A percentile compares a stretch with the other conserved stretches of the same genome.
phyloP scores from a whole-genome alignment of 345 rosid species.

The Brassica rapa region DNA sequence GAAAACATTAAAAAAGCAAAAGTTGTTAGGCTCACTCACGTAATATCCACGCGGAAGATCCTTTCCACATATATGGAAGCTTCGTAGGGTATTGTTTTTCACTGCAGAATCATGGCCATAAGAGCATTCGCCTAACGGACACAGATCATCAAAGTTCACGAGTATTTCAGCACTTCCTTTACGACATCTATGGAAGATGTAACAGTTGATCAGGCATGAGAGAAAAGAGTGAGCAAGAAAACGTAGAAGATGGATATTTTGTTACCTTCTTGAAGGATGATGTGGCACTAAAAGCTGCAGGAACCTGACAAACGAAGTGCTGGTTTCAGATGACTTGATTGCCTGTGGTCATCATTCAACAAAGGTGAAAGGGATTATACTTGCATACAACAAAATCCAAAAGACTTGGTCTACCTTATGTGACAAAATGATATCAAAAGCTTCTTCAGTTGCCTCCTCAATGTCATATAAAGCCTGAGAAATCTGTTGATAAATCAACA shows the following conservation, averaged over 20 bases:
- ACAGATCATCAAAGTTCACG: slow-evolving; percentile 75
- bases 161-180: slow-evolving; percentile 89
- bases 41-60: slow-evolving; percentile 98
- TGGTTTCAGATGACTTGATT: slow-evolving; percentile 70
- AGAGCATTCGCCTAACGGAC: slow-evolving; percentile 53
- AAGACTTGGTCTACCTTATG: slow-evolving; percentile 59
- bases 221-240: slow-evolving; percentile 18
- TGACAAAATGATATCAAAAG: slow-evolving; percentile 72
- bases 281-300: slow-evolving; percentile 89
- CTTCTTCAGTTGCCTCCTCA: slow-evolving; percentile 85
- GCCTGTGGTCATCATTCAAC: slow-evolving; percentile 50
- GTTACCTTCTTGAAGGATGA: slow-evolving; percentile 90
- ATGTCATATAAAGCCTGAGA: slow-evolving; percentile 83
- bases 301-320: slow-evolving; percentile 72
- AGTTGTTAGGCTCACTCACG: slow-evolving; percentile 44
- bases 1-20: slow-evolving; percentile 11
- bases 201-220: slow-evolving; percentile 7
- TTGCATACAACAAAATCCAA: not conserved
- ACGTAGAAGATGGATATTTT: slow-evolving; percentile 6
- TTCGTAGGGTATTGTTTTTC: slow-evolving; percentile 42
- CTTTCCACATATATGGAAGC: slow-evolving; percentile 81
- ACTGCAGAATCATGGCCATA: slow-evolving; percentile 44
- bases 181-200: slow-evolving; percentile 66
- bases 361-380: not conserved
- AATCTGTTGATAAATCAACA: slow-evolving; percentile 53